Conservation (phyloP, 495 filamentous ascomycete species). For the Hypoxylon cercidicola region DNA sequence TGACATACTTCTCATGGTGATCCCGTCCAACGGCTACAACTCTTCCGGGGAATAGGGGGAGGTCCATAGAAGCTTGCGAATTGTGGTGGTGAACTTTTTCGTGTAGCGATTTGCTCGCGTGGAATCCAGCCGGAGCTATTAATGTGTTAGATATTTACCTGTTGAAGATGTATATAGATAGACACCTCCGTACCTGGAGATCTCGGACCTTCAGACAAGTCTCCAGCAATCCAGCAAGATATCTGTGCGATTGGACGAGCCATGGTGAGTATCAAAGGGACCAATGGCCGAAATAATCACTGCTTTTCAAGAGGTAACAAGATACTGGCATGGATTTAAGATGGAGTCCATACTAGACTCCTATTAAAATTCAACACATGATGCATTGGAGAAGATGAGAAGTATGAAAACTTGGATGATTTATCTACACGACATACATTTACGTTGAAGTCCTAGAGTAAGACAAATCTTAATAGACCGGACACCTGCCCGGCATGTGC, state of each 20-base stretch:
- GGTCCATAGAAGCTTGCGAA: constrained; percentile 14
- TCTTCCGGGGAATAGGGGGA: constrained; percentile 19
- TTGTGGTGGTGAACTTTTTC: constrained; percentile 18
- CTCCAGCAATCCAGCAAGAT: constrained; percentile 35
- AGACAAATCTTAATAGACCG: no score
- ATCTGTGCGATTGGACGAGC: constrained; percentile 32
- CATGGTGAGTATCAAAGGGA: constrained; percentile 6
- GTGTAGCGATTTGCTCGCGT: constrained; percentile 5
- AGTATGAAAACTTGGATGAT: background rate
- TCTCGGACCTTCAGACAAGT: constrained; percentile 2
- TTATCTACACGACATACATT: background rate
- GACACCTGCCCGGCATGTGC: no score
- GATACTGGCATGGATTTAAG: background rate
- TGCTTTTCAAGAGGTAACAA: no score
- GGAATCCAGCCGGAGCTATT: constrained; percentile 6
- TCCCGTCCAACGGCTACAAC: constrained; percentile 48
- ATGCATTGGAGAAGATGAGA: background rate
- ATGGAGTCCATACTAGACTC: background rate
- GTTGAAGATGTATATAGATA: background rate
- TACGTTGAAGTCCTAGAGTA: no score
- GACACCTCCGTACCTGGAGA: constrained; percentile 29
- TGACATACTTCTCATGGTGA: constrained; percentile 44
- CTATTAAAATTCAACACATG: background rate
- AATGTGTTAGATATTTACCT: constrained; percentile 2
- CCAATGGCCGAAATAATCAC: no score